Evolutionary conservation across 768 basidiomycete species (phyloP).

Genomic region (Boletus eberwhitei): DNA sequence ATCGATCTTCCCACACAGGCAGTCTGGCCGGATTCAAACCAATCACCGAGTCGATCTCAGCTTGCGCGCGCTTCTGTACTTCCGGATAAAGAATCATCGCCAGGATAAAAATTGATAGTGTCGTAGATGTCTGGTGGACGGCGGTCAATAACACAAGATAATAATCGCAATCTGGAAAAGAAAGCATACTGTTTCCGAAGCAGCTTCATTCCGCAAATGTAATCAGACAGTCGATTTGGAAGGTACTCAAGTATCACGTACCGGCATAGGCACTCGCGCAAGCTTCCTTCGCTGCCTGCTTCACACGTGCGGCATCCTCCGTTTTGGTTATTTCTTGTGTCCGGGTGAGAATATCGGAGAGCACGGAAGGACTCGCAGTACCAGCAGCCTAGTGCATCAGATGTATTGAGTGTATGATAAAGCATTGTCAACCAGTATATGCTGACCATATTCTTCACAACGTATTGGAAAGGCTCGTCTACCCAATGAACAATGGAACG

Average conservation of each 20-base stretch:
- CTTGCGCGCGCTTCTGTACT: slow-evolving; percentile 12
- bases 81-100: not conserved
- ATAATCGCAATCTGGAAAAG: not conserved
- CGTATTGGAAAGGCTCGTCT: slow-evolving; percentile 11
- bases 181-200: slow-evolving; percentile 8
- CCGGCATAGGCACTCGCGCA: not conserved
- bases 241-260: not conserved
- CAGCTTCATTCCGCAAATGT: not conserved
- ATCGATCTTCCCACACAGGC: slow-evolving; percentile 13
- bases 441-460: slow-evolving; percentile 9
- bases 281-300: slow-evolving; percentile 6
- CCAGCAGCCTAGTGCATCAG: slow-evolving; percentile 5
- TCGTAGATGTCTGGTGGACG: slow-evolving; percentile 1
- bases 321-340: not conserved
- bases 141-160: not conserved
- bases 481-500: not conserved
- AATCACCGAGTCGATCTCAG: slow-evolving; percentile 13
- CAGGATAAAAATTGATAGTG: not conserved
- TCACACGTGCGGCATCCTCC: not conserved
- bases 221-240: not conserved
- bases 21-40: slow-evolving; percentile 4
- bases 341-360: slow-evolving; percentile 8
- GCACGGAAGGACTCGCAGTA: slow-evolving; percentile 9
- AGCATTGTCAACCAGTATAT: not conserved
- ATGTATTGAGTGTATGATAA: not conserved